A percentile compares a stretch with the other conserved stretches of the same genome.
Conservation (phyloP, 164 flowering plant genomes). For the Vitis vinifera region ASM3070453v1 NC_081817.1:15867001-15867500, state of each 20-base stretch:
- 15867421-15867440: slow-evolving; percentile 9
- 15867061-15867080: slow-evolving; percentile 1
- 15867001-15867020: no score
- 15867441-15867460: not conserved
- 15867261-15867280: slow-evolving; percentile 4
- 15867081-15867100: slow-evolving; percentile 14
- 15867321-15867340: not conserved
- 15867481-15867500: slow-evolving; percentile 72
- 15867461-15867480: slow-evolving; percentile 23
- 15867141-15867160: slow-evolving; percentile 12
- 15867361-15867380: slow-evolving; percentile 29
- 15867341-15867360: not conserved
- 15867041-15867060: not conserved
- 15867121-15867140: slow-evolving; percentile 34
- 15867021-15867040: slow-evolving; percentile 35
- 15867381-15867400: slow-evolving; percentile 23
- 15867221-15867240: slow-evolving; percentile 37
- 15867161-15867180: slow-evolving; percentile 6
- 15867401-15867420: slow-evolving; percentile 15
- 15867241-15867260: slow-evolving; percentile 2
- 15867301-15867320: no score
- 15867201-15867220: slow-evolving; percentile 24
- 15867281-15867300: not conserved
- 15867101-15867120: not conserved
- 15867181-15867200: slow-evolving; percentile 15